A percentile compares a stretch with the other conserved stretches of the same genome.
Conservation (phyloP, 2,329 filamentous ascomycete species). For the Ophiostoma montium region DNA sequence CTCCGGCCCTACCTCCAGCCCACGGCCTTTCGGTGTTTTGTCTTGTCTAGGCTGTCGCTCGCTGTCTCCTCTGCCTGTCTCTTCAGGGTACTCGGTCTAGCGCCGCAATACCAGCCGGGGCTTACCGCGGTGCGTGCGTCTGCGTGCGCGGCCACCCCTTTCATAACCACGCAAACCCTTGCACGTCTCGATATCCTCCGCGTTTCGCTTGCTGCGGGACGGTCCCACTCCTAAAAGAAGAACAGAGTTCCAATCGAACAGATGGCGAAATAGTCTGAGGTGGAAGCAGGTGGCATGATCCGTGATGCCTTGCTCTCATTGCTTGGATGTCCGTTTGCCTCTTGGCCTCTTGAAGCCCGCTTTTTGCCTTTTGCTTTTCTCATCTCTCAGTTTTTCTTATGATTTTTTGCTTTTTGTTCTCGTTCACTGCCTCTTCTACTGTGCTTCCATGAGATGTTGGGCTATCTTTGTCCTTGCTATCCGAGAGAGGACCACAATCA, state of each 20-base stretch:
- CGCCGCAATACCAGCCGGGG: conserved; percentile 5
- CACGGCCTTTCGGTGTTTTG: too few relatives aligned
- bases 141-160: conserved; percentile 9
- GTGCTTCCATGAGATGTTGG: too few relatives aligned
- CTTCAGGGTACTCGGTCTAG: not conserved
- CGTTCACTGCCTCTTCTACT: too few relatives aligned
- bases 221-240: conserved; percentile 5
- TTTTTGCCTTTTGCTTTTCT: too few relatives aligned
- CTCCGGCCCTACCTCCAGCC: too few relatives aligned
- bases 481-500: too few relatives aligned
- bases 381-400: not conserved
- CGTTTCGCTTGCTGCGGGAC: conserved; percentile 13
- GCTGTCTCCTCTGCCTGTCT: not conserved
- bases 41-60: too few relatives aligned
- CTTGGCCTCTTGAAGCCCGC: not conserved
- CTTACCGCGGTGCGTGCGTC: not conserved
- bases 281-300: not conserved
- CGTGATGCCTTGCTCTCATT: not conserved
- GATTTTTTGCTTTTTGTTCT: not conserved
- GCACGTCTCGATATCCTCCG: conserved; percentile 12
- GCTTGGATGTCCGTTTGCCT: not conserved
- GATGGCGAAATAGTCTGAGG: not conserved
- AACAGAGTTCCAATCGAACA: not conserved
- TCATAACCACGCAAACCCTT: conserved; percentile 6
- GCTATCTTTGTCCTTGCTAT: not conserved